Evolutionary conservation across 2,329 filamentous ascomycete genomes (phyloP).

Genomic region (Teratosphaeria viscida): DNA sequence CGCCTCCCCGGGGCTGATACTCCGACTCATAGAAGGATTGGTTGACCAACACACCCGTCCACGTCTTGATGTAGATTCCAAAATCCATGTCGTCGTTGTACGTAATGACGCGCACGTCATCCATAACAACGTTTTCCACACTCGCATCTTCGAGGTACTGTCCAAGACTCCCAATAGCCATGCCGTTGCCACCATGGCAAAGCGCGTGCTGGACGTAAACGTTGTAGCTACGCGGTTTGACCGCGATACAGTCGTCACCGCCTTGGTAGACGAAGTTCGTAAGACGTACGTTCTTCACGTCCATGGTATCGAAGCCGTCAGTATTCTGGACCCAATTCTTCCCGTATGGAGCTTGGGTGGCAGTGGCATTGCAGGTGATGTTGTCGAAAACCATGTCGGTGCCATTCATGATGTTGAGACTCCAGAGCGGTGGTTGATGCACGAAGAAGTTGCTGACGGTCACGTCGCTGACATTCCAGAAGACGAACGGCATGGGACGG

Average conservation of each 20-base stretch:
- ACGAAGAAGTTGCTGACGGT: constrained; percentile 43
- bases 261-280: constrained; percentile 45
- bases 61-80: constrained; percentile 47
- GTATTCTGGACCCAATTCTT: constrained; percentile 49
- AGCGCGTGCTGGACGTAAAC: constrained; percentile 42
- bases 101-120: constrained; percentile 26
- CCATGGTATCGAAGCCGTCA: constrained; percentile 45
- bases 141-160: constrained; percentile 46
- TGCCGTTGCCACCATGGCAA: constrained; percentile 45
- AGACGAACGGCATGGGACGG: constrained; percentile 48
- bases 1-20: constrained; percentile 40
- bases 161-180: constrained; percentile 43
- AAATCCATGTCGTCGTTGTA: neutral
- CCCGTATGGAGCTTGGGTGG: constrained; percentile 40
- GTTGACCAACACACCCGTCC: constrained; percentile 39
- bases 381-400: constrained; percentile 44
- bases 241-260: constrained; percentile 51
- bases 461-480: constrained; percentile 49
- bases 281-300: constrained; percentile 39
- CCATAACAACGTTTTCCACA: constrained; percentile 40
- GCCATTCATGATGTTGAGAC: constrained; percentile 48
- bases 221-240: constrained; percentile 54
- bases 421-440: constrained; percentile 43
- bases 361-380: constrained; percentile 42
- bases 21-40: constrained; percentile 40